Base-by-base conservation (phyloP, 1,284 basidiomycete species). In the Kwoniella shivajii region DNA sequence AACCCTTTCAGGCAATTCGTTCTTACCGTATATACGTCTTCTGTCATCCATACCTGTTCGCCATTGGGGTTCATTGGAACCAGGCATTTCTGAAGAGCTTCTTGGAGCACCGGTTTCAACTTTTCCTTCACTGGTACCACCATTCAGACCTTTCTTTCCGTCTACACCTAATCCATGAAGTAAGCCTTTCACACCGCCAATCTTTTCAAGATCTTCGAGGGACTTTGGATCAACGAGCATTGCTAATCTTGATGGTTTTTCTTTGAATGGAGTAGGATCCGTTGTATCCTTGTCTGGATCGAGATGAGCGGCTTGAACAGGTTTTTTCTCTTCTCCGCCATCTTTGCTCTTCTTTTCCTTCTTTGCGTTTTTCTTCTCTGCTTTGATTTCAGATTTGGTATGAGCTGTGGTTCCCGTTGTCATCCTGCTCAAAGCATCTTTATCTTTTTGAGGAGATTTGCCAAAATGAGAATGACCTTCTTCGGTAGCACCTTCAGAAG, bases 211-310 rank as follows among this genome's bases (percentile, higher is more conserved):
- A 33, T 82, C 76, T 1, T 87, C 82, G 7, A 94, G 68, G 47
- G 74, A 78, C 57, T 79, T 79, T 30, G 93, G 92, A 74, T 98
- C 94, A 46, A 98, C 85, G 46, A 98, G 84, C 60, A 86, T 84
- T 20, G 92, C 92, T 5, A 99, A 85, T 53, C 83, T 80, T 59
- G 84, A 85, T 0, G 94, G 91, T 55, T 84, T 86, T 69, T 88
- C 85, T 10, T 71, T 67, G 72, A 90, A 92, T 0, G 90, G 88
- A 0, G 84, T 76, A 0, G 87, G 85, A 73, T 93, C 84, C 39
- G 84, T 81, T n/a, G 80, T 80, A 38, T 83, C 82, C 64, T 88
- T 87, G 18, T 73, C 66, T 1, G 76, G 74, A 65, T 80, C 74
- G 57, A 78, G 59, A 63, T 77, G 69, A 29, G 63, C 49, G 0